Evolutionary conservation across 208 protist genomes (phyloP).

Genomic region (Crithidia fasciculata): DNA sequence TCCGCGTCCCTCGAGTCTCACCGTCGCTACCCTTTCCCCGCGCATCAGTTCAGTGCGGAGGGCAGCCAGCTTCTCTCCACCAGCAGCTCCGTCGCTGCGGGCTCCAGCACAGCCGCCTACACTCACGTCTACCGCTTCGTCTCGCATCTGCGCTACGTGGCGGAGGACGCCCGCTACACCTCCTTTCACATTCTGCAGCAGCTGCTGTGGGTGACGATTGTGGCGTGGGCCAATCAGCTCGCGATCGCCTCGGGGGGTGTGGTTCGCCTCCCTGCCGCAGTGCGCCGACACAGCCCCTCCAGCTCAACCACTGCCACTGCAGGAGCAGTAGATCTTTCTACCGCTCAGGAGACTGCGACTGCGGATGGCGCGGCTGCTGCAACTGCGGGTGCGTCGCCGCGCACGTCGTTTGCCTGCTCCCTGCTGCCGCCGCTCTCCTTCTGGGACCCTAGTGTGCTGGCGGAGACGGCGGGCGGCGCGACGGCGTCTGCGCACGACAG

Average conservation of each 20-base stretch:
- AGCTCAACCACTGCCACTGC: neutral
- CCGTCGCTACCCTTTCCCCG: conserved; percentile 30
- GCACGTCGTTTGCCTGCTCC: conserved; percentile 13
- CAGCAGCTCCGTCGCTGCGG: neutral
- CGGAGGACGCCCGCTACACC: conserved; percentile 38
- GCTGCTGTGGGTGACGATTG: conserved; percentile 49
- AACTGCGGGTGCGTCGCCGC: neutral
- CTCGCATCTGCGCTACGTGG: conserved; percentile 26
- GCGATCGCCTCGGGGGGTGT: conserved; percentile 40
- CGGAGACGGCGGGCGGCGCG: neutral
- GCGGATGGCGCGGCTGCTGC: neutral
- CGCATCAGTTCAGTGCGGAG: neutral
- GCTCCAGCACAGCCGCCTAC: conserved; percentile 28
- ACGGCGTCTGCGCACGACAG: neutral
- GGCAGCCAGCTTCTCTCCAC: neutral
- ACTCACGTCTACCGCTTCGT: conserved; percentile 31
- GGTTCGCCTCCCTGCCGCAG: conserved; percentile 23
- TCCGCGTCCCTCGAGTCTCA: conserved; percentile 26
- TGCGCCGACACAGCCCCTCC: neutral
- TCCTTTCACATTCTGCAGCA: conserved; percentile 36
- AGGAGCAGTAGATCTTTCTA: too few relatives aligned
- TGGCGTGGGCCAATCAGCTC: conserved; percentile 59
- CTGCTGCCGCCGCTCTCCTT: conserved; percentile 23
- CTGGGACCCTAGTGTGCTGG: conserved; percentile 20
- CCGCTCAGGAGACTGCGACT: neutral